phyloP scores from a whole-genome alignment of 139 green algal species.

The Micractinium conductrix region DNA sequence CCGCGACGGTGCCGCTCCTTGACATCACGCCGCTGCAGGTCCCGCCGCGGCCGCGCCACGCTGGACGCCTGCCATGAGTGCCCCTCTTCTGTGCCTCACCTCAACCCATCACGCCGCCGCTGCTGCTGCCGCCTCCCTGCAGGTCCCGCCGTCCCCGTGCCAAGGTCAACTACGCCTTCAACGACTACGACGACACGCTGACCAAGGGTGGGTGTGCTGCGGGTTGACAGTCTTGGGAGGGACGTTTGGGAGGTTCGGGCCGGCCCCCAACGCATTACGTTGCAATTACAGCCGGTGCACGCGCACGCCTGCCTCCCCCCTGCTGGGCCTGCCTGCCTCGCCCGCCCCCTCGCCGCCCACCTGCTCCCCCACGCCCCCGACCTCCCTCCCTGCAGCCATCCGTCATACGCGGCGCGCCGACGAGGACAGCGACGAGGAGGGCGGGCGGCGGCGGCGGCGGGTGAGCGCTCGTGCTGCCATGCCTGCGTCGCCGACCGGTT shows the following conservation, averaged over 20 bases:
- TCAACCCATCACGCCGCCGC: no score
- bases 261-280: no score
- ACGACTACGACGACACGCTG: slow-evolving; percentile 21
- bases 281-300: no score
- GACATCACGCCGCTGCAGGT: neutral
- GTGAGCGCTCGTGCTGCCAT: neutral
- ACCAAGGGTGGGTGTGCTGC: slow-evolving; percentile 10
- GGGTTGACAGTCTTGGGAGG: no score
- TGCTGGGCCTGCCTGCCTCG: no score
- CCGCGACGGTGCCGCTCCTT: neutral
- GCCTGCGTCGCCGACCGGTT: no score
- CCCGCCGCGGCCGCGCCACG: no score
- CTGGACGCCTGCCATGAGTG: no score
- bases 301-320: no score
- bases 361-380: no score
- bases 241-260: no score
- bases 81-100: neutral
- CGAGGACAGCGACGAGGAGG: neutral
- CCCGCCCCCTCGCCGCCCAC: no score
- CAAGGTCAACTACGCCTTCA: slow-evolving; percentile 46
- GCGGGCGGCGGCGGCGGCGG: neutral
- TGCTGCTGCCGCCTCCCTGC: neutral
- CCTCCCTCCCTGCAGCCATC: neutral
- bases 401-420: neutral
- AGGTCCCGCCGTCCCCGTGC: slow-evolving; percentile 27